Conservation (phyloP, 140 eudicot genomes). For the Flaveria floridana region DNA sequence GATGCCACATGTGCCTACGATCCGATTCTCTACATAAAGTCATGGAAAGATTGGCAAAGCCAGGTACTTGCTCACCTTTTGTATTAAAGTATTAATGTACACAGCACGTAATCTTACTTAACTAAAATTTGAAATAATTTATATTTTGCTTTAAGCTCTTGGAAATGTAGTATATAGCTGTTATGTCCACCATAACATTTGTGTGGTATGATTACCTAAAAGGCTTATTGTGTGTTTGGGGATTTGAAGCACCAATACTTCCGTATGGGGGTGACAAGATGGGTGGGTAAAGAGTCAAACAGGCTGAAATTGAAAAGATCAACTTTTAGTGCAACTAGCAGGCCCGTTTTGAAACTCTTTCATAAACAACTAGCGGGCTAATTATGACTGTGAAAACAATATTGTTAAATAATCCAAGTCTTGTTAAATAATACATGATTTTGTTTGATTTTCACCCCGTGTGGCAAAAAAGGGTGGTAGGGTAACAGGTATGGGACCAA, state of each 20-base stretch:
- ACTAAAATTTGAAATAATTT: not conserved
- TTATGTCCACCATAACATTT: not conserved
- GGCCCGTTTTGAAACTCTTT: not conserved
- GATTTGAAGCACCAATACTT: not conserved
- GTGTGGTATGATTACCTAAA: not conserved
- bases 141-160: not conserved
- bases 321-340: not conserved
- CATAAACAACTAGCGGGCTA: not conserved
- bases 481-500: not conserved
- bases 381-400: not conserved
- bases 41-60: constrained; percentile 81
- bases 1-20: constrained; percentile 95
- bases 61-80: constrained; percentile 47
- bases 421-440: not conserved
- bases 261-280: not conserved
- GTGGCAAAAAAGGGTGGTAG: not conserved
- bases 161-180: not conserved
- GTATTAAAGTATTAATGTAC: not conserved
- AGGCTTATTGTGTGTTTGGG: not conserved
- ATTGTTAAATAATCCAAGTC: not conserved
- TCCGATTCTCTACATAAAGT: constrained; percentile 78
- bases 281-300: not conserved
- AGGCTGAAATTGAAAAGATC: not conserved
- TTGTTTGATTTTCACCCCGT: not conserved
- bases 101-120: not conserved